A percentile compares a stretch with the other conserved stretches of the same genome.
These are phyloP conservation scores for Aspergillus tanneri DNA, from an alignment of 2,329 filamentous ascomycete species.

Conservation along the genomic window DNA sequence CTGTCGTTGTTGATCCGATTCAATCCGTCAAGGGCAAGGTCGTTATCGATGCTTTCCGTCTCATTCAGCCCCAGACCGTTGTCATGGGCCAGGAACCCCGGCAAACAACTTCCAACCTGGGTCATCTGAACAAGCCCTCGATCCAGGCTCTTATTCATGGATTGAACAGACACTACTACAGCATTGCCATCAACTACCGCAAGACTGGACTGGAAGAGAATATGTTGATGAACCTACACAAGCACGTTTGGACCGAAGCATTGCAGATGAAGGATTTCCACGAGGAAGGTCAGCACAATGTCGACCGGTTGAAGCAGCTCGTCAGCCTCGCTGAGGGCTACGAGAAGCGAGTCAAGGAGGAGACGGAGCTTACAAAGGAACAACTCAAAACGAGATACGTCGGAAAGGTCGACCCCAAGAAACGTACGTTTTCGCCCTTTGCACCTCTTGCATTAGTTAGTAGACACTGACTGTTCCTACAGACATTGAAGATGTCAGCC, in stretches of 20 bases:
- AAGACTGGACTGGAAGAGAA: conserved; percentile 98
- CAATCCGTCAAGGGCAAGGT: conserved; percentile 99
- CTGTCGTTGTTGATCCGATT: conserved; percentile 96
- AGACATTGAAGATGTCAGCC: conserved; percentile 91
- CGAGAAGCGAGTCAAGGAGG: conserved; percentile 98
- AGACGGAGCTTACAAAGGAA: conserved; percentile 94
- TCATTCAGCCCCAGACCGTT: conserved; percentile 95
- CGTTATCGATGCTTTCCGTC: conserved; percentile 96
- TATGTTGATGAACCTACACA: conserved; percentile 99
- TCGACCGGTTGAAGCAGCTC: conserved; percentile 81
- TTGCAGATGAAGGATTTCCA: conserved; percentile 96
- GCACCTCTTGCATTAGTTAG: not conserved
- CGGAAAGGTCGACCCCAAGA: conserved; percentile 98
- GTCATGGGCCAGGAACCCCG: conserved; percentile 98
- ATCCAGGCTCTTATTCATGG: conserved; percentile 98
- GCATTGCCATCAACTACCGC: conserved; percentile 95
- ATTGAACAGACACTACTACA: conserved; percentile 98
- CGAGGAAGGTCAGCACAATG: conserved; percentile 77
- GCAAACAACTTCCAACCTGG: conserved; percentile 95
- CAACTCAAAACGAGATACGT: conserved; percentile 99
- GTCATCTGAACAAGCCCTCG: conserved; percentile 98
- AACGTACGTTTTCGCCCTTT: conserved; percentile 57
- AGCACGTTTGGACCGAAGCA: conserved; percentile 98
- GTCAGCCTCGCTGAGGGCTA: conserved; percentile 92
- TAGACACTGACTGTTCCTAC: conserved; percentile 25